Percentiles rank a stretch among this genome's conserved stretches.
Evolutionary conservation across 352 stramenopile species (phyloP).

Genomic region (Phytophthora palmivora): DNA sequence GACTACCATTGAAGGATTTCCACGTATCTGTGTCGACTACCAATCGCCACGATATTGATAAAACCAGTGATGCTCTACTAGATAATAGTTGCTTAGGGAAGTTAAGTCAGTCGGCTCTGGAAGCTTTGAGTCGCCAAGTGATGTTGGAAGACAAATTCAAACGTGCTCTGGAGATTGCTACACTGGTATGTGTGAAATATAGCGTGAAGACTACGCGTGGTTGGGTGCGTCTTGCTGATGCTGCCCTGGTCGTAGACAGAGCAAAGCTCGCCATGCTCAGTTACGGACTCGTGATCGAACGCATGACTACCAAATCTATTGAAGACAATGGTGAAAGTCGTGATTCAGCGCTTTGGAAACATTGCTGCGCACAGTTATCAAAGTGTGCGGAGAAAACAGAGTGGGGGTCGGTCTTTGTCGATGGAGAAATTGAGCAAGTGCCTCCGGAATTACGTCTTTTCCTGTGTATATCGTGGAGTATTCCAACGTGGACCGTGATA

Average conservation of each 20-base stretch:
- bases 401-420: constrained; percentile 41
- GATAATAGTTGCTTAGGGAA: constrained; percentile 13
- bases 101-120: constrained; percentile 39
- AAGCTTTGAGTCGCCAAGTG: constrained; percentile 40
- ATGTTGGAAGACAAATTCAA: constrained; percentile 33
- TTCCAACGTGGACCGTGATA: constrained; percentile 19
- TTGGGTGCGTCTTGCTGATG: constrained; percentile 44
- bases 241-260: constrained; percentile 26
- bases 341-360: constrained; percentile 15
- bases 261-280: constrained; percentile 52
- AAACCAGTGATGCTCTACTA: constrained; percentile 45
- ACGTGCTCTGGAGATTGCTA: constrained; percentile 38
- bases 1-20: constrained; percentile 56
- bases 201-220: constrained; percentile 23
- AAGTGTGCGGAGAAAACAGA: constrained; percentile 38
- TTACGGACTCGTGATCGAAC: constrained; percentile 29
- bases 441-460: constrained; percentile 20
- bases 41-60: constrained; percentile 62
- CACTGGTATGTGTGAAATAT: constrained; percentile 28
- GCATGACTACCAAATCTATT: constrained; percentile 4
- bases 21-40: constrained; percentile 54
- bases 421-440: constrained; percentile 40
- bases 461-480: constrained; percentile 36
- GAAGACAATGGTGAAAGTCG: background rate
- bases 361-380: constrained; percentile 30